These are phyloP conservation scores for Ramularia collo-cygni DNA, from an alignment of 2,329 filamentous ascomycete genomes.

Conservation along the genomic window DNA sequence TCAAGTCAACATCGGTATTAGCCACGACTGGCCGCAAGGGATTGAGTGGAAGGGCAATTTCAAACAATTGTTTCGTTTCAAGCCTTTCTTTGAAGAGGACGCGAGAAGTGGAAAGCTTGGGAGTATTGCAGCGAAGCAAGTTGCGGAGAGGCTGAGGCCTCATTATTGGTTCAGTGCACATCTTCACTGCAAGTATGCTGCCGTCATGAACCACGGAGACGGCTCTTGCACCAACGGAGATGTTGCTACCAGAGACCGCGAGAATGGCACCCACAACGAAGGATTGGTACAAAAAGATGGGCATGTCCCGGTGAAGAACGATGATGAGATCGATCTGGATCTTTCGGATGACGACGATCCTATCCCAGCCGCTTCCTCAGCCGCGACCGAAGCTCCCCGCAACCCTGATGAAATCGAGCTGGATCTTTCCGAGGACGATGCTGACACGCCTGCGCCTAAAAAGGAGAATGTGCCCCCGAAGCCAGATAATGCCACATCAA, in stretches of 20 bases:
- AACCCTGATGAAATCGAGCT: conserved; percentile 33
- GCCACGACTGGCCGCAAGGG: conserved; percentile 88
- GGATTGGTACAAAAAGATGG: no score
- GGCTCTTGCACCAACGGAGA: conserved; percentile 23
- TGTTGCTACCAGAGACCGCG: not conserved
- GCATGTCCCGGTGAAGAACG: no score
- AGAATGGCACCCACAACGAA: no score
- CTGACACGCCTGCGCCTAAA: conserved; percentile 1
- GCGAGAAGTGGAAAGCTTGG: conserved; percentile 69
- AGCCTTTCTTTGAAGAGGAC: conserved; percentile 69
- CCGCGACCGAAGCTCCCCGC: conserved; percentile 7
- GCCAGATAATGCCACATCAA: not conserved
- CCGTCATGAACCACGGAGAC: conserved; percentile 46
- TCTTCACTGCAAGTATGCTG: conserved; percentile 80
- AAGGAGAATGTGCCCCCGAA: not conserved
- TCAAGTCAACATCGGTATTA: conserved; percentile 84
- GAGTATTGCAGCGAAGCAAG: conserved; percentile 68
- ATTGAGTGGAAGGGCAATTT: conserved; percentile 74
- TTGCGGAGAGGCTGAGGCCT: conserved; percentile 75
- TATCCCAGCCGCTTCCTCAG: conserved; percentile 14
- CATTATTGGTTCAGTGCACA: conserved; percentile 86
- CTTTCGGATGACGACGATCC: conserved; percentile 29
- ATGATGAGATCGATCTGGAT: conserved; percentile 58
- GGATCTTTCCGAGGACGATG: conserved; percentile 20
- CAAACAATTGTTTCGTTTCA: conserved; percentile 61